These are phyloP conservation scores for Meredithiella fracta DNA, from an alignment of 2,329 filamentous ascomycete species.

Conservation along the genomic window DNA sequence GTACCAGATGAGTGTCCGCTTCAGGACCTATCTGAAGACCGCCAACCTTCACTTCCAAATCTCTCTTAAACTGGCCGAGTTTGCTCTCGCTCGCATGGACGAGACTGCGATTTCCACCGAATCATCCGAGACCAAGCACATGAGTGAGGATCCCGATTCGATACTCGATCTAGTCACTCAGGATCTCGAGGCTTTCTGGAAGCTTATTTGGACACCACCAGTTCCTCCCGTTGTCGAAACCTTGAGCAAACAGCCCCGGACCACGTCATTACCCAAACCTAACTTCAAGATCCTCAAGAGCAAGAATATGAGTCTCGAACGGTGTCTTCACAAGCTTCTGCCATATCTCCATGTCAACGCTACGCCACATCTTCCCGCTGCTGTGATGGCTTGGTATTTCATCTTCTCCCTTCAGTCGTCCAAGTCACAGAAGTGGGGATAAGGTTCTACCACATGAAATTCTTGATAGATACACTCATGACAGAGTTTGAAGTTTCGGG, in stretches of 20 bases:
- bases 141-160: background rate
- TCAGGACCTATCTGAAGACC: background rate
- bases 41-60: background rate
- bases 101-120: background rate
- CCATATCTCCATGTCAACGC: conserved; percentile 2
- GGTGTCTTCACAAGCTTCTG: conserved; percentile 4
- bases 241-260: background rate
- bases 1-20: conserved; percentile 4
- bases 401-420: conserved; percentile 4
- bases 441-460: conserved; percentile 6
- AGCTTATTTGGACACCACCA: conserved; percentile 6
- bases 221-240: background rate
- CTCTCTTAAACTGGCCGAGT: conserved; percentile 5
- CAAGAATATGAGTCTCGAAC: conserved; percentile 2
- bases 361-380: background rate
- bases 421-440: background rate
- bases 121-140: background rate
- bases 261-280: background rate
- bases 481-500: background rate
- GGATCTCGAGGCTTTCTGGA: conserved; percentile 13
- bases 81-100: background rate
- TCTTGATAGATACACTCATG: conserved; percentile 12
- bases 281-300: background rate
- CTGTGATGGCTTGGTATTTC: conserved; percentile 12
- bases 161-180: conserved; percentile 1